These are phyloP conservation scores for Dioscorea cayenensis DNA, from an alignment of 116 monocot species.

Conservation along the genomic window DNA sequence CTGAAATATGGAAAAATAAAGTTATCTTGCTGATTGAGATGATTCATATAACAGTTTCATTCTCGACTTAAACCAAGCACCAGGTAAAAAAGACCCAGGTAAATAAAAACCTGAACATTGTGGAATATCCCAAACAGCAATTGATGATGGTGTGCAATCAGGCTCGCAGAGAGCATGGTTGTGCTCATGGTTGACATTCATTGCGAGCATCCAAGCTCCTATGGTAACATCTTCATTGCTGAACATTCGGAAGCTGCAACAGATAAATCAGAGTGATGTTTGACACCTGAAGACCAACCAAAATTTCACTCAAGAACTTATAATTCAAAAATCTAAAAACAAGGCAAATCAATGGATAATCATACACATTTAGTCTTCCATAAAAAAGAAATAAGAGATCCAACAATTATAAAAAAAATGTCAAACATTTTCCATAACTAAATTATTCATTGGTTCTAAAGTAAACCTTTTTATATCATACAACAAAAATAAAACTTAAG, in stretches of 20 bases:
- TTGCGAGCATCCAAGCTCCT: constrained; percentile 85
- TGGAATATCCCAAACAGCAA: constrained; percentile 97
- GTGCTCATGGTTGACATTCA: constrained; percentile 93
- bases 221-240: constrained; percentile 95
- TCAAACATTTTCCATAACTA: no score
- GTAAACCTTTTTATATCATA: no score
- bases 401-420: no score
- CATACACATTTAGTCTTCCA: no score
- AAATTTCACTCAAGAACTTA: not conserved
- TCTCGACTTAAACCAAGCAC: not conserved
- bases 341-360: no score
- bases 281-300: not conserved
- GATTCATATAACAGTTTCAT: not conserved
- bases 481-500: no score
- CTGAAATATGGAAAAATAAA: no score
- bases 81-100: not conserved
- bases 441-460: no score
- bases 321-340: no score
- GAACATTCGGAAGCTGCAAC: constrained; percentile 59
- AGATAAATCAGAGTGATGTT: not conserved
- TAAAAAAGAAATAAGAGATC: no score
- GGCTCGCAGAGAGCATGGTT: constrained; percentile 42
- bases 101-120: constrained; percentile 68
- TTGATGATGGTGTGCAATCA: constrained; percentile 61
- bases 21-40: no score